phyloP scores from a whole-genome alignment of 495 filamentous ascomycete genomes.

The Bryoglossum gracile region DNA sequence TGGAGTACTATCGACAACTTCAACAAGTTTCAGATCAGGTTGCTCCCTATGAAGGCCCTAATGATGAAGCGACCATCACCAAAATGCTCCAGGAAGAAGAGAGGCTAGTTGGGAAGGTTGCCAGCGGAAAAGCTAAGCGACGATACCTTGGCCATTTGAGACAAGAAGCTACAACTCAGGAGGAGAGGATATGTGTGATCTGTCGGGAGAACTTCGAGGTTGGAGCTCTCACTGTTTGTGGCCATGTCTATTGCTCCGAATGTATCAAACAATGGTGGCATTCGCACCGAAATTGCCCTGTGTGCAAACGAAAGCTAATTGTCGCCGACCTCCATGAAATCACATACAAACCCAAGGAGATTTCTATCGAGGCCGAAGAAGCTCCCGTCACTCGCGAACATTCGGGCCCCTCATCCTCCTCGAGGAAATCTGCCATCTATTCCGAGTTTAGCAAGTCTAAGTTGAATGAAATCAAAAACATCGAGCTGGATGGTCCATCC shows the following conservation, averaged over 20 bases:
- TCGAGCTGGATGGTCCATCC: slow-evolving; percentile 62
- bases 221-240: slow-evolving; percentile 83
- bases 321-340: slow-evolving; percentile 68
- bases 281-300: slow-evolving; percentile 58
- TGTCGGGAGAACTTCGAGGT: slow-evolving; percentile 65
- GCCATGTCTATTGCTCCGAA: slow-evolving; percentile 82
- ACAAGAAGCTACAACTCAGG: slow-evolving; percentile 40
- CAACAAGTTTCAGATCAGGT: slow-evolving; percentile 85
- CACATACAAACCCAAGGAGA: slow-evolving; percentile 67
- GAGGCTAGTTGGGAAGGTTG: slow-evolving; percentile 44
- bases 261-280: slow-evolving; percentile 74
- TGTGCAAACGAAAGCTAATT: slow-evolving; percentile 64
- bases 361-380: slow-evolving; percentile 61
- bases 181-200: slow-evolving; percentile 69
- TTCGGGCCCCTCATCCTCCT: slow-evolving; percentile 10
- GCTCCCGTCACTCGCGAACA: slow-evolving; percentile 2
- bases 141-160: slow-evolving; percentile 57
- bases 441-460: slow-evolving; percentile 61
- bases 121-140: slow-evolving; percentile 56
- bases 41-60: slow-evolving; percentile 50
- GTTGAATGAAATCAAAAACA: slow-evolving; percentile 72
- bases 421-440: slow-evolving; percentile 51
- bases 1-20: slow-evolving; percentile 84
- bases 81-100: slow-evolving; percentile 40
- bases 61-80: slow-evolving; percentile 9